phyloP scores from a whole-genome alignment of 1,139 yeast genomes.

The Suhomyces choctaworum region DNA sequence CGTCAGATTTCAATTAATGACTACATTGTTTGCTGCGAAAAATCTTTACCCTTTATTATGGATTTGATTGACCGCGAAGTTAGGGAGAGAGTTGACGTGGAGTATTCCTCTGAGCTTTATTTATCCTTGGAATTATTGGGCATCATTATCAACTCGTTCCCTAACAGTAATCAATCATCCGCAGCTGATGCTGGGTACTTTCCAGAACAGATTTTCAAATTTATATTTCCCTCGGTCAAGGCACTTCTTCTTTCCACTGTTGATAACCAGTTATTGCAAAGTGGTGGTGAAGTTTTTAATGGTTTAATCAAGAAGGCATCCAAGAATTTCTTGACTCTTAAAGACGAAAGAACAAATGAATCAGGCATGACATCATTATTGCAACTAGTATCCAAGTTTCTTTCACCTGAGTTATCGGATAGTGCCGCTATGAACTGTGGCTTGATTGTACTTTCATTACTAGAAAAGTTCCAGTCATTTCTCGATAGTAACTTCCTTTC shows the following conservation, averaged over 20 bases:
- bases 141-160: conserved; percentile 50
- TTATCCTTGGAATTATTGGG: conserved; percentile 68
- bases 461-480: conserved; percentile 56
- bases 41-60: conserved; percentile 54
- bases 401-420: conserved; percentile 73
- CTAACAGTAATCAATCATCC: conserved; percentile 22
- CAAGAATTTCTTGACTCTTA: conserved; percentile 42
- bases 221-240: conserved; percentile 53
- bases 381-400: conserved; percentile 63
- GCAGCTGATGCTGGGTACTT: conserved; percentile 26
- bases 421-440: conserved; percentile 79
- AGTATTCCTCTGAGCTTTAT: conserved; percentile 60
- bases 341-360: conserved; percentile 37
- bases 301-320: conserved; percentile 57
- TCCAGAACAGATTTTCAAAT: conserved; percentile 49
- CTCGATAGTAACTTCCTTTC: conserved; percentile 53
- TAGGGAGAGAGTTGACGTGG: conserved; percentile 23
- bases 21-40: conserved; percentile 50
- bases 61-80: conserved; percentile 31
- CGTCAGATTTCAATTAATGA: conserved; percentile 44
- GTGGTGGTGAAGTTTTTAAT: conserved; percentile 74
- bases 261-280: conserved; percentile 81
- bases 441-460: conserved; percentile 61
- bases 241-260: conserved; percentile 52
- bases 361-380: conserved; percentile 59